Percentiles rank a stretch among this genome's conserved stretches.
phyloP scores from a whole-genome alignment of 2,329 filamentous ascomycete genomes.

The Orbilia oligospora region DNA sequence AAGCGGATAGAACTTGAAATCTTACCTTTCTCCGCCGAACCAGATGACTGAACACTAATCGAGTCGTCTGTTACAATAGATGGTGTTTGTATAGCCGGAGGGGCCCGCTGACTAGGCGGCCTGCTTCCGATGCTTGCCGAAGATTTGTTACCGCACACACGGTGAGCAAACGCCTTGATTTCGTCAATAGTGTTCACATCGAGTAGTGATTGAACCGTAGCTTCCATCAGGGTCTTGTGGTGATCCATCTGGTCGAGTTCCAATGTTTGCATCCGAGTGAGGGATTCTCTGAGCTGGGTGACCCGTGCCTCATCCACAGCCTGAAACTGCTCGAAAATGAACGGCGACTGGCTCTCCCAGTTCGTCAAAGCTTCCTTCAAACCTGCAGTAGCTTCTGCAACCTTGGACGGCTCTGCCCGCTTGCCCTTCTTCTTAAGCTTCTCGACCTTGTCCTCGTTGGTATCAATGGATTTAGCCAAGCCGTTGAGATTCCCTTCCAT shows the following conservation, averaged over 20 bases:
- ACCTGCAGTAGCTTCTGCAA: constrained; percentile 79
- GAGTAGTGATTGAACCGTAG: constrained; percentile 83
- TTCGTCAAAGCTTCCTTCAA: constrained; percentile 84
- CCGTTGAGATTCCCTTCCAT: constrained; percentile 84
- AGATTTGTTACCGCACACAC: constrained; percentile 65
- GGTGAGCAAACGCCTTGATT: constrained; percentile 78
- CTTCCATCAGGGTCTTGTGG: constrained; percentile 80
- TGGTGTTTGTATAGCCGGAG: constrained; percentile 67
- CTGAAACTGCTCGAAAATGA: constrained; percentile 93
- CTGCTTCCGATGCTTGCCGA: constrained; percentile 66
- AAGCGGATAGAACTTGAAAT: background rate
- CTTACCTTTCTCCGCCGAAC: constrained; percentile 66
- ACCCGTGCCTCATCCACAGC: constrained; percentile 88
- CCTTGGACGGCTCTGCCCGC: constrained; percentile 81
- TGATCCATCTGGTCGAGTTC: constrained; percentile 89
- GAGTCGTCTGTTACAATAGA: constrained; percentile 70
- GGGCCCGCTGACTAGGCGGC: constrained; percentile 64
- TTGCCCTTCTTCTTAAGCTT: constrained; percentile 84
- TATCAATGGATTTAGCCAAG: constrained; percentile 87
- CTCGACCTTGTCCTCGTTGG: constrained; percentile 85
- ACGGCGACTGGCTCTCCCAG: constrained; percentile 95
- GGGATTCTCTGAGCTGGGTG: constrained; percentile 88
- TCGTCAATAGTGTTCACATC: constrained; percentile 90
- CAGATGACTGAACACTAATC: constrained; percentile 72
- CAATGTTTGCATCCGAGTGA: constrained; percentile 94